Evolutionary conservation across 2,329 filamentous ascomycete genomes (phyloP), one percentile per base, ranked within the genome.

Genomic region (Alternaria sp.): DNA sequence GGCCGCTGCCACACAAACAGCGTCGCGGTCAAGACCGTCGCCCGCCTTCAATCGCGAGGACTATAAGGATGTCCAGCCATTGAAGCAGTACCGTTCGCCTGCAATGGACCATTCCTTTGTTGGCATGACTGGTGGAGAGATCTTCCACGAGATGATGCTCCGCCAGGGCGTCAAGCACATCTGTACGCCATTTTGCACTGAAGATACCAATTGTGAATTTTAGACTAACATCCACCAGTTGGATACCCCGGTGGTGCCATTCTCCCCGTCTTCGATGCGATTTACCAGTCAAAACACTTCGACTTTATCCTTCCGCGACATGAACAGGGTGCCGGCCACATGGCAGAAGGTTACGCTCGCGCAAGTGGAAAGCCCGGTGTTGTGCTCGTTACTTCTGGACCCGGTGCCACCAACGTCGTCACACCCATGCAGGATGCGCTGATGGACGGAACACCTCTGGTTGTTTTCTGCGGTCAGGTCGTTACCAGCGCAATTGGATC

Each of bases 131-230:
- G 94, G 95, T 77, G 95, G 95, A 77, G 90, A 97, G 81, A 97
- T 98, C 72, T 97, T 98, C 81, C 94, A 98, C 81, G 94, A 98
- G 83, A 98, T 98, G 94, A 97, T 99, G 94, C 86, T 97, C 64
- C 87, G 94, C 75, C 92, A 94, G 72, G 87, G 85, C 71, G 94
- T 99, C 58, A 95, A 97, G 84, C 93, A 97, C 80, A 87, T 98
- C 76, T 98, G 93, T 97, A 85, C 77, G 92, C 90, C 36, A 16
- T 50, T 32, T 22, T 16, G 38, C 40, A 44, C 40, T 48, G n/a
- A 14, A 22, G 5, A 22, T 16, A 50, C 30, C 52, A 10, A 28
- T 44, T 30, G 41, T n/a, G 18, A 43, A 30, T 36, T 18, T 16
- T 12, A 55, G 56, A 43, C 65, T 69, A 68, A 69, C 59, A 69